Percentiles rank a stretch among this genome's conserved stretches.
Evolutionary conservation across 2,329 filamentous ascomycete species (phyloP).

Genomic region (Trichothecium roseum): DNA sequence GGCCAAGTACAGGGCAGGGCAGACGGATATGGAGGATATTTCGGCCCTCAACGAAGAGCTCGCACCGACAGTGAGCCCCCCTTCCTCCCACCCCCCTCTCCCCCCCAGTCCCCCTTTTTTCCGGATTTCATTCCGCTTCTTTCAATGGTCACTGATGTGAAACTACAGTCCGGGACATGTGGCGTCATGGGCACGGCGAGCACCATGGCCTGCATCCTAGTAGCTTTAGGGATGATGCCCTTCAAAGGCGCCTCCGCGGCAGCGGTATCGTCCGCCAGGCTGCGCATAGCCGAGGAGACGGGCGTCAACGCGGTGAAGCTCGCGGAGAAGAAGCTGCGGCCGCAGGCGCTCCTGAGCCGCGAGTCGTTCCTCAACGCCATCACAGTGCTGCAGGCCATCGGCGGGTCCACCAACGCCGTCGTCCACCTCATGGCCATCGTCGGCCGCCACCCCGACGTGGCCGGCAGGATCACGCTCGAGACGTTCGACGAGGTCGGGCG

Average conservation of each 20-base stretch:
- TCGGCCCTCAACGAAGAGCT: conserved; percentile 60
- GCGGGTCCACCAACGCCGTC: conserved; percentile 77
- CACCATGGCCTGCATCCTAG: conserved; percentile 78
- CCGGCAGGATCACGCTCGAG: conserved; percentile 54
- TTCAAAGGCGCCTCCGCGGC: conserved; percentile 70
- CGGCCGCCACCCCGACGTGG: conserved; percentile 58
- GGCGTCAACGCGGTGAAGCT: conserved; percentile 62
- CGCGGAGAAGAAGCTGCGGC: conserved; percentile 24
- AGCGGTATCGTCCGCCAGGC: conserved; percentile 66
- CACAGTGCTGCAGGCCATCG: conserved; percentile 76
- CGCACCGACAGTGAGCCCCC: conserved; percentile 50
- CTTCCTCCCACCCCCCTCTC: too few species aligned
- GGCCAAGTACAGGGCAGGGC: conserved; percentile 56
- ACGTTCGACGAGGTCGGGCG: conserved; percentile 72
- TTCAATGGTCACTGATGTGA: not conserved
- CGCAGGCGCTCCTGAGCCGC: conserved; percentile 60
- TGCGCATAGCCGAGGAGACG: conserved; percentile 70
- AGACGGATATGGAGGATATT: conserved; percentile 63
- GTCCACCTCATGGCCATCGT: conserved; percentile 82
- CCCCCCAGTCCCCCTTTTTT: too few species aligned
- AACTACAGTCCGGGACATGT: conserved; percentile 57
- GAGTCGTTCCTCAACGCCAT: conserved; percentile 77
- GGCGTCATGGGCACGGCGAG: conserved; percentile 90
- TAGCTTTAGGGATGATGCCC: conserved; percentile 71
- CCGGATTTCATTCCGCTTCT: too few species aligned